Base-by-base conservation (phyloP, 192 early-diverging fungal genomes). In the Allomyces arbusculus region DNA sequence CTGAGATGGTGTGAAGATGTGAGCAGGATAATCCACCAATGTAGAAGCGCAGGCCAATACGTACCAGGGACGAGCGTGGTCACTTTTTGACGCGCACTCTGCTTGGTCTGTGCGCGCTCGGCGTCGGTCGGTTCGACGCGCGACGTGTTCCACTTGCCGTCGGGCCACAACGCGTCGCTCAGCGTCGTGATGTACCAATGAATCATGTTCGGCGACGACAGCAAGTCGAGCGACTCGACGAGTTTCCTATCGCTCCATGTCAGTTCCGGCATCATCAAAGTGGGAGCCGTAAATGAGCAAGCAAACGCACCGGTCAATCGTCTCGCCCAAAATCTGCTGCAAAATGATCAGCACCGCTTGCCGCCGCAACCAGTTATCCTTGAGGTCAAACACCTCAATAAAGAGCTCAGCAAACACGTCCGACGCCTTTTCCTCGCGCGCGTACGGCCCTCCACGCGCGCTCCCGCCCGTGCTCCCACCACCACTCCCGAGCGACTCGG, bases 371-470 rank as follows among this genome's bases (percentile, higher is more conserved):
- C 89, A 95, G 71, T 93, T 95, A 63, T 84, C 86, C 70, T 86
- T 85, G 43, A 96, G 75, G n/a, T 93, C 94, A 78, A 96, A 96
- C n/a, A 89, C 68, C 72, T 96, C 91, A 61, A 91, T 82, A 63
- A 96, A 84, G 28, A 94, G 72, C 66, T 93, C 89, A 65, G 88
- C 61, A 22, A 66, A 14, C 6, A 61, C 10, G 24, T 23, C 23
- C n/a, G n/a, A 25, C 67, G 24, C n/a, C 70, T 72, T 63, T 75
- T 73, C 62, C 66, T 45, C 44, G 25, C 20, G 24, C 64, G 65
- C 24, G 44, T 67, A 33, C 23, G 28, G 19, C 22, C 23, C 23
- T 1, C 44, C 45, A 40, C 64, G 64, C 70, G 3, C 70, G 61
- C 44, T 74, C 40, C n/a, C 62, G 50, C 16, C 61, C n/a, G 23